phyloP scores from a whole-genome alignment of 495 filamentous ascomycete genomes.

The Penicillium nucicola region DNA sequence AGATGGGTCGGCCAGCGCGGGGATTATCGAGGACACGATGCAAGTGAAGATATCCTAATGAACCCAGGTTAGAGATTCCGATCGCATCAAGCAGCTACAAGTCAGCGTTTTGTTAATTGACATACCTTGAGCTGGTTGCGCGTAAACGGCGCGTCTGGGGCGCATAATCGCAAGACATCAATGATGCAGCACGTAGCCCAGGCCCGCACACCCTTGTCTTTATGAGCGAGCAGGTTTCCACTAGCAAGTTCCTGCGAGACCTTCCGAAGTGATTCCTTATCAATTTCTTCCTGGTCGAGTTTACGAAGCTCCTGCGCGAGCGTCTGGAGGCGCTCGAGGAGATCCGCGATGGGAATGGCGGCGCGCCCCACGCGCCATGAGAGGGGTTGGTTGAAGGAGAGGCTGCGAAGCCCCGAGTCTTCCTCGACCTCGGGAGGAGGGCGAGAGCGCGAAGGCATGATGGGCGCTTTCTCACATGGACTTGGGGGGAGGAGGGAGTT shows the following conservation, averaged over 20 bases:
- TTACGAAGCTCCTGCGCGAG: conserved; percentile 81
- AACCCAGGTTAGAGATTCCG: not conserved
- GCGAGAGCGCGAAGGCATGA: conserved; percentile 51
- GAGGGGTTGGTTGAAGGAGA: conserved; percentile 77
- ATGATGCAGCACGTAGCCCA: conserved; percentile 87
- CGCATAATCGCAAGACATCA: conserved; percentile 90
- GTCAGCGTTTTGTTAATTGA: conserved; percentile 14
- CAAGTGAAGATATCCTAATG: conserved; percentile 88
- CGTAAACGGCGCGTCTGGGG: conserved; percentile 93
- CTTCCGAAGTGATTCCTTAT: conserved; percentile 72
- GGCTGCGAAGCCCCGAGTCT: conserved; percentile 33
- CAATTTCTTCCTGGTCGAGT: conserved; percentile 83
- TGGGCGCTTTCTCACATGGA: conserved; percentile 24
- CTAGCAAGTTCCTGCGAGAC: conserved; percentile 88
- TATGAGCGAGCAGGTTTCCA: conserved; percentile 79
- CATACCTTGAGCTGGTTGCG: conserved; percentile 83
- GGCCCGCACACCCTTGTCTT: conserved; percentile 88
- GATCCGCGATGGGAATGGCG: conserved; percentile 76
- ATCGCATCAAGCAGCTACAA: not conserved
- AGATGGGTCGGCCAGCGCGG: conserved; percentile 80
- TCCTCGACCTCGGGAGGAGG: conserved; percentile 40
- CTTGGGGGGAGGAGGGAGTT: conserved; percentile 14
- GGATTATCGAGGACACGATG: conserved; percentile 77
- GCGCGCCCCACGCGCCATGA: conserved; percentile 88
- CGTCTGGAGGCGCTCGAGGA: conserved; percentile 74